Base-by-base conservation (phyloP, 2,329 filamentous ascomycete genomes). In the Hypocreales sp. region DNA sequence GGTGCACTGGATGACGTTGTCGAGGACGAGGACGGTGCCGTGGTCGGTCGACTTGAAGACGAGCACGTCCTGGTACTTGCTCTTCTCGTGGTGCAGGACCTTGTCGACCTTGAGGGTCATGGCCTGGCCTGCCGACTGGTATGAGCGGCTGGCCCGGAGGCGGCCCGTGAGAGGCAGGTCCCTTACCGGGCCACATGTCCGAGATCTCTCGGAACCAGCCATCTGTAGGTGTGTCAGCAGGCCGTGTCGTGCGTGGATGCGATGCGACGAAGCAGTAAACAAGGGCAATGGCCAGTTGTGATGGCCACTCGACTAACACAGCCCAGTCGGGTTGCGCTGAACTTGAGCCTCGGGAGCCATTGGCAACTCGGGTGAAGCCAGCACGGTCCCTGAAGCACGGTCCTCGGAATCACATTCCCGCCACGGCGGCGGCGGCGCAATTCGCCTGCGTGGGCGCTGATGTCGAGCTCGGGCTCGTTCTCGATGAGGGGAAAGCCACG, bases 121-220 rank as follows among this genome's bases (percentile, higher is more conserved):
- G 55, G 90, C 90, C 67, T 95, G 90, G 55, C 90, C 83, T 67
- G 34, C 25, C 17, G 20, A 26, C 6, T 13, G 13, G 18, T 26
- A 33, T 36, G 26, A 36, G 35, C 14, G n/a, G 9, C 16, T 15
- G 17, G 17, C 12, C 5, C 12, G 16, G 12, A 4, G n/a, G 16
- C 18, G 18, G 26, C 22, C 24, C 8, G n/a, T 12, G 14, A 15
- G 36, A 27, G 22, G 23, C 28, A 22, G 13, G 9, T 8, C 14
- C 20, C 41, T 55, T 51, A 66, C 63, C 71, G 37, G 90, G 87
- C 90, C 90, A 98, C 87, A 98, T 95, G 52, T 90, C 67, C 45
- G 81, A 92, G 62, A 93, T 86, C 66, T 98, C 90, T 58, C 84
- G 81, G 79, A 98, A 98, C 90, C 90, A 98, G 64, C 87, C 90